A percentile compares a stretch with the other conserved stretches of the same genome.
These are phyloP conservation scores for Flammula alnicola DNA, from an alignment of 1,284 basidiomycete genomes.

Conservation along the genomic window DNA sequence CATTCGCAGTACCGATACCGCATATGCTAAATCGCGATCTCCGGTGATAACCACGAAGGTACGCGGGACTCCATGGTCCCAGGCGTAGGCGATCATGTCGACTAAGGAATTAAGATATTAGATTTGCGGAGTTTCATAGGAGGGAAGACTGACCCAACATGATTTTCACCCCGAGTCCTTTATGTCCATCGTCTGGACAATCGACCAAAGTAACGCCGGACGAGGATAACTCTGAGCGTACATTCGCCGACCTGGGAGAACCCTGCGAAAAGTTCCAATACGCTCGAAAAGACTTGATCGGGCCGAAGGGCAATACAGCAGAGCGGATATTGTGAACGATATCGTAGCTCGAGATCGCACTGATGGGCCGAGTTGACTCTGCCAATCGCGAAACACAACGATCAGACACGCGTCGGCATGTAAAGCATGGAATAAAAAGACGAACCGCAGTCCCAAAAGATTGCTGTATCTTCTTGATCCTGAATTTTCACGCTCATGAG, in stretches of 20 bases:
- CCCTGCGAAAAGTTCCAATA: constrained; percentile 43
- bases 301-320: constrained; percentile 32
- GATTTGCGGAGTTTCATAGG: background rate
- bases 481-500: background rate
- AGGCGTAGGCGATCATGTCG: constrained; percentile 58
- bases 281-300: constrained; percentile 40
- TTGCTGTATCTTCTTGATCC: constrained; percentile 20
- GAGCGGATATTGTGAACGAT: constrained; percentile 37
- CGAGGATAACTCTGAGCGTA: constrained; percentile 42
- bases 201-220: constrained; percentile 57
- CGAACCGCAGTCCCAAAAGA: constrained; percentile 36
- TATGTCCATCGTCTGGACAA: constrained; percentile 47
- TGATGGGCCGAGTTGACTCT: constrained; percentile 40
- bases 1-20: constrained; percentile 49
- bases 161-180: constrained; percentile 48
- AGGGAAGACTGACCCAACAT: constrained; percentile 32
- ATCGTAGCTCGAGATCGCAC: constrained; percentile 45
- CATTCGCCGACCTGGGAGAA: constrained; percentile 5
- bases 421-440: background rate
- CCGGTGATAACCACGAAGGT: constrained; percentile 56
- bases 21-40: constrained; percentile 56
- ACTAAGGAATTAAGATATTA: constrained; percentile 25
- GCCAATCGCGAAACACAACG: background rate
- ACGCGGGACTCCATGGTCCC: constrained; percentile 50
- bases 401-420: background rate